Conservation (phyloP, 148 eudicot genomes). For the Amaranthus hypochondriacus region DNA sequence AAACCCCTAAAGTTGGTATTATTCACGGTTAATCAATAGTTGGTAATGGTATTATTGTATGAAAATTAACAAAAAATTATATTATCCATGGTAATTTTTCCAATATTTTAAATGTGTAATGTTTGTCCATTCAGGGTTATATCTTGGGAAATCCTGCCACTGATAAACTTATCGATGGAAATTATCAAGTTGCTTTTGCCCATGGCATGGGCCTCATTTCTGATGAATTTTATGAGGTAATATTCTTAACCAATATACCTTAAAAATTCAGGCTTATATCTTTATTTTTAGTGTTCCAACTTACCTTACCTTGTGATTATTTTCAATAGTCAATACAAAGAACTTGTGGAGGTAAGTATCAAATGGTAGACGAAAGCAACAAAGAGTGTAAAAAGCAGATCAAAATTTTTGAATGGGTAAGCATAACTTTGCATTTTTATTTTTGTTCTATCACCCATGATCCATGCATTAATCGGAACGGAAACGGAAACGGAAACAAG, state of each 20-base stretch:
- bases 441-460: too few relatives aligned
- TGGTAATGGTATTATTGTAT: too few relatives aligned
- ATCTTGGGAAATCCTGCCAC: slow-evolving; percentile 29
- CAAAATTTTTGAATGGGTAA: slow-evolving; percentile 3
- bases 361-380: slow-evolving; percentile 6
- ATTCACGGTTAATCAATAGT: too few relatives aligned
- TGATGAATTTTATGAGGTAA: slow-evolving; percentile 28
- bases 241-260: background rate
- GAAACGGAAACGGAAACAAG: too few relatives aligned
- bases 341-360: slow-evolving; percentile 26
- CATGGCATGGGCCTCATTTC: slow-evolving; percentile 36
- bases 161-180: slow-evolving; percentile 15
- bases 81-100: too few relatives aligned
- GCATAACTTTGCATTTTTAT: background rate
- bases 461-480: too few relatives aligned
- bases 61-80: too few relatives aligned
- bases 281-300: background rate
- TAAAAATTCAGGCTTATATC: background rate
- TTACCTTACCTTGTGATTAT: too few relatives aligned
- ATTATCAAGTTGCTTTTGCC: slow-evolving; percentile 17
- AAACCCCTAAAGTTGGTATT: too few relatives aligned
- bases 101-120: background rate
- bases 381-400: background rate
- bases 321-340: slow-evolving; percentile 8
- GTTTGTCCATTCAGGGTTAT: slow-evolving; percentile 28